A percentile compares a stretch with the other conserved stretches of the same genome.
These are phyloP conservation scores for Cryomyces minteri DNA, from an alignment of 495 filamentous ascomycete genomes.

Conservation along the genomic window DNA sequence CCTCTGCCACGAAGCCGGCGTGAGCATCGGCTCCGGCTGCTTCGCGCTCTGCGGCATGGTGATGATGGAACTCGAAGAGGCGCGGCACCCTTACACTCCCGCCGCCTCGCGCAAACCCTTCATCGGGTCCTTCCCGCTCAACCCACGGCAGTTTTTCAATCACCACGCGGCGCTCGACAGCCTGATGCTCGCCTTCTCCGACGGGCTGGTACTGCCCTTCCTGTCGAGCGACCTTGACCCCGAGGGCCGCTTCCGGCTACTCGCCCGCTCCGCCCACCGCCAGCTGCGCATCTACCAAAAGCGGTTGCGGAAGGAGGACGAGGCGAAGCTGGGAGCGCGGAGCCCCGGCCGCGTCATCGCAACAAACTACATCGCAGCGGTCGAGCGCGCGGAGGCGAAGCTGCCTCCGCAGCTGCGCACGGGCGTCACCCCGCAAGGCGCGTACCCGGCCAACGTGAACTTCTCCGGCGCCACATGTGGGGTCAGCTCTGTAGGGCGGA, in stretches of 20 bases:
- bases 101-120: slow-evolving; percentile 12
- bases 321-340: slow-evolving; percentile 7
- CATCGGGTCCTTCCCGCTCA: slow-evolving; percentile 20
- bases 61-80: slow-evolving; percentile 22
- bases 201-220: slow-evolving; percentile 18
- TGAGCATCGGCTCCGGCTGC: slow-evolving; percentile 17
- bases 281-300: slow-evolving; percentile 20
- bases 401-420: slow-evolving; percentile 7
- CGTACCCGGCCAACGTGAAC: slow-evolving; percentile 10
- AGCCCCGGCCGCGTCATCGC: slow-evolving; percentile 13
- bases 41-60: slow-evolving; percentile 18
- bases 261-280: slow-evolving; percentile 15
- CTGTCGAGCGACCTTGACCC: slow-evolving; percentile 11
- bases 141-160: slow-evolving; percentile 18
- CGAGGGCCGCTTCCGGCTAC: slow-evolving; percentile 11
- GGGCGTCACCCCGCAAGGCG: slow-evolving; percentile 17
- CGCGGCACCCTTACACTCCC: slow-evolving; percentile 8
- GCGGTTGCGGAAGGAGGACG: slow-evolving; percentile 3
- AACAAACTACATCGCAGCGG: slow-evolving; percentile 13
- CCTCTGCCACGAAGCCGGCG: slow-evolving; percentile 12
- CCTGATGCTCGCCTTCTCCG: slow-evolving; percentile 20
- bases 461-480: slow-evolving; percentile 16
- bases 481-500: slow-evolving; percentile 17
- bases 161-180: slow-evolving; percentile 12
- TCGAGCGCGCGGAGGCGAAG: slow-evolving; percentile 14